These are phyloP conservation scores for Barbarea vulgaris DNA, from an alignment of 345 rosid genomes.

Conservation along the genomic window DNA sequence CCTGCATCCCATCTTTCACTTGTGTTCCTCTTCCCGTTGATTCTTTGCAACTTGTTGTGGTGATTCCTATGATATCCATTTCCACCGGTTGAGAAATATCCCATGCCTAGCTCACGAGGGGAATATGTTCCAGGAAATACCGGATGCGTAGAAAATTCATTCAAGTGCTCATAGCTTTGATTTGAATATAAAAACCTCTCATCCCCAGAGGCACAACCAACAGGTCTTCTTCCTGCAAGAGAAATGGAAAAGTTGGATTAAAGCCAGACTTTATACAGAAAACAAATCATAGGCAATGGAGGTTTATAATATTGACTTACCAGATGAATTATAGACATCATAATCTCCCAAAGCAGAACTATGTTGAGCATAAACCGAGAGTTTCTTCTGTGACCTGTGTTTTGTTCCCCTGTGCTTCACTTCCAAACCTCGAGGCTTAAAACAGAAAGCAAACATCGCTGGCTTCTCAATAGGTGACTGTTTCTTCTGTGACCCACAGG, in stretches of 20 bases:
- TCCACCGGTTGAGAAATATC: conserved; percentile 47
- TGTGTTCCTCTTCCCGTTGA: conserved; percentile 55
- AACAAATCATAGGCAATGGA: neutral
- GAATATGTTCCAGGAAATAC: conserved; percentile 57
- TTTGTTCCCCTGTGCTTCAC: conserved; percentile 86
- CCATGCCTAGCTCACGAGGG: conserved; percentile 48
- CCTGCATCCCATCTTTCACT: conserved; percentile 51
- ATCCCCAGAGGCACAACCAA: conserved; percentile 71
- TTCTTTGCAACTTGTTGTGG: conserved; percentile 52
- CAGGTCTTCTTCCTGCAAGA: conserved; percentile 69
- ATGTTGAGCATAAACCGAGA: conserved; percentile 64
- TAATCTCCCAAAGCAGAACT: conserved; percentile 52
- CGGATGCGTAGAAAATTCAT: conserved; percentile 58
- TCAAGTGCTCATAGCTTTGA: conserved; percentile 57
- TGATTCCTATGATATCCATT: conserved; percentile 57
- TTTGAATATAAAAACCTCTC: conserved; percentile 56
- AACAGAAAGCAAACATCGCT: conserved; percentile 91
- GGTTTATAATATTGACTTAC: conserved; percentile 15
- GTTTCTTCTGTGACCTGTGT: conserved; percentile 76
- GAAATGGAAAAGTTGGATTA: conserved; percentile 31
- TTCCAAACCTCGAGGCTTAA: conserved; percentile 97
- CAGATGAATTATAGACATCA: conserved; percentile 30
- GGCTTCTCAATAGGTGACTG: conserved; percentile 68
- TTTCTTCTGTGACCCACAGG: conserved; percentile 60
- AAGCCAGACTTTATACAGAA: neutral